These are phyloP conservation scores for Myxozyma mucilagina DNA, from an alignment of 805 yeast species.

Conservation along the genomic window DNA sequence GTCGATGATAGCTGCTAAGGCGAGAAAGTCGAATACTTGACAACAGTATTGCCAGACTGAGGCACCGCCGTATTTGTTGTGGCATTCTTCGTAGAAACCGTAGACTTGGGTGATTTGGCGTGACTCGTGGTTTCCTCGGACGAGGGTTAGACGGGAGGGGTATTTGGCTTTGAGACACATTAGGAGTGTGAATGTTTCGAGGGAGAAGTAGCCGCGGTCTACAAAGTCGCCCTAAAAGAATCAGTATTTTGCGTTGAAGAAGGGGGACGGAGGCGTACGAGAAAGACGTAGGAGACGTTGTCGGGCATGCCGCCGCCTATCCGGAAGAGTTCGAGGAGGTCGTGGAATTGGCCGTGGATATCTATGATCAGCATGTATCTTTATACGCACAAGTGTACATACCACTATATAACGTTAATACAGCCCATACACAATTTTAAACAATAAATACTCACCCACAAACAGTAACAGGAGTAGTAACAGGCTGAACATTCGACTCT, in stretches of 20 bases:
- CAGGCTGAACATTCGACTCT: slow-evolving; percentile 92
- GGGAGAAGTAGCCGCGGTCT: slow-evolving; percentile 93
- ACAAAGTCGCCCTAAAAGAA: slow-evolving; percentile 77
- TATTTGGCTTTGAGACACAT: slow-evolving; percentile 91
- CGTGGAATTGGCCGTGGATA: slow-evolving; percentile 98
- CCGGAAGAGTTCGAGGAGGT: slow-evolving; percentile 82
- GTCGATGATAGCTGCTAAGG: slow-evolving; percentile 93
- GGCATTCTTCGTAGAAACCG: slow-evolving; percentile 94
- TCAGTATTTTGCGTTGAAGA: not conserved
- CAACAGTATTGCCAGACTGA: slow-evolving; percentile 95
- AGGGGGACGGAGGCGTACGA: slow-evolving; percentile 38
- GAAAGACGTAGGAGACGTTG: slow-evolving; percentile 75
- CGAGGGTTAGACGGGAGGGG: slow-evolving; percentile 82
- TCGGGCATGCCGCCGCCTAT: slow-evolving; percentile 91
- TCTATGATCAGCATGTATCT: slow-evolving; percentile 46
- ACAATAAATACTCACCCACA: slow-evolving; percentile 52
- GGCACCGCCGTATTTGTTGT: slow-evolving; percentile 86
- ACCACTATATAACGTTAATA: slow-evolving; percentile 9
- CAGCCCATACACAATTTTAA: not conserved
- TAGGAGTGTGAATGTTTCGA: slow-evolving; percentile 89
- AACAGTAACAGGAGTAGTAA: slow-evolving; percentile 87
- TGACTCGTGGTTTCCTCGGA: slow-evolving; percentile 96
- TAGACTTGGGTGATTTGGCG: slow-evolving; percentile 98
- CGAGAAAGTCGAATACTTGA: slow-evolving; percentile 89
- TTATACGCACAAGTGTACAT: not conserved